Base-by-base conservation (phyloP, 1,139 yeast genomes). In the Sugiyamaella pinicola region DNA sequence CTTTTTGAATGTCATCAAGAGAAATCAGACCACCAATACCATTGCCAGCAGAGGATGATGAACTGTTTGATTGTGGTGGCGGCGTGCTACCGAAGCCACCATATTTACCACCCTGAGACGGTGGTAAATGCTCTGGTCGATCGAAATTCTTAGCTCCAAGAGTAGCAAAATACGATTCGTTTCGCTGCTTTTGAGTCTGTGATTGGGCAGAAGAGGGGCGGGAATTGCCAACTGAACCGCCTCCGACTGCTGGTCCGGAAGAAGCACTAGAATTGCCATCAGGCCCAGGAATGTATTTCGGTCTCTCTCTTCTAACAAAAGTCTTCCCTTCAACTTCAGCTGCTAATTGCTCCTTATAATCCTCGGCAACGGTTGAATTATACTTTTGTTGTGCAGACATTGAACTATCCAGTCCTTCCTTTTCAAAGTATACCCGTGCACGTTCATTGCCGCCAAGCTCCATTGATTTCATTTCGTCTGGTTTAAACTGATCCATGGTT, bases 401-500 rank as follows among this genome's bases (percentile, higher is more conserved):
- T 22, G 72, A 63, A 58, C 80, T 66, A 65, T 85, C 90, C 34
- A 91, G 70, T n/a, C 96, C 96, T 68, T 90, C 83, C 17, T 77
- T 72, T 48, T 75, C 77, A 67, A 91, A 85, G 68, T 84, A 93
- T 51, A 74, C 76, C 35, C 76, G 80, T 61, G 95, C 86, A 38
- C 82, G 80, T 58, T 83, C 87, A 68, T 93, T 93, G 22, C 99
- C 99, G 56, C 99, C 99, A 57, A 83, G 76, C 65, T 93, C 96
- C 99, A 95, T 91, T 61, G 95, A 77, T 58, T 83, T 75, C 55
- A 90, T 79, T 70, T 93, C 98, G 53, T 89, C 96, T 13, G 90
- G 85, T 70, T 90, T 90, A 77, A 95, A 95, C 72, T 90, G 96
- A 69, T 93, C 99, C 95, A 95, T 91, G 29, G 96, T 89, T 61